Percentiles rank a stretch among this genome's conserved stretches.
These are phyloP conservation scores for Claviceps cyperi DNA, from an alignment of 2,329 filamentous ascomycete species.

Conservation along the genomic window DNA sequence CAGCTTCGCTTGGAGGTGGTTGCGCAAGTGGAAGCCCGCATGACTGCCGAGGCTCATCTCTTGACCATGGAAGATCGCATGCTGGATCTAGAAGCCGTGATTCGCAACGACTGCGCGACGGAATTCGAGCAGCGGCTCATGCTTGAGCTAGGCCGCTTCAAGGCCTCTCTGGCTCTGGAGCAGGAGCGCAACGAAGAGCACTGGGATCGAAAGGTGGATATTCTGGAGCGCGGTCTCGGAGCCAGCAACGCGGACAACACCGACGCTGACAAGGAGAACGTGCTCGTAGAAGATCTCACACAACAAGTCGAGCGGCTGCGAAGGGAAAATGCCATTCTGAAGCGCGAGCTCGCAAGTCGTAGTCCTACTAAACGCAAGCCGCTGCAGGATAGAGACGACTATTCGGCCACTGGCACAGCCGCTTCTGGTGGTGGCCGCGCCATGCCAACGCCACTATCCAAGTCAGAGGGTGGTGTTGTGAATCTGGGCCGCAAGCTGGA, in stretches of 20 bases:
- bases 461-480: constrained; percentile 13
- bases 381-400: constrained; percentile 38
- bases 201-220: constrained; percentile 71
- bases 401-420: constrained; percentile 1
- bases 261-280: constrained; percentile 48
- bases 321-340: constrained; percentile 48
- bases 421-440: neutral
- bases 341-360: constrained; percentile 47
- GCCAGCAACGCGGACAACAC: constrained; percentile 27
- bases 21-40: constrained; percentile 54
- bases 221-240: constrained; percentile 37
- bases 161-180: constrained; percentile 62
- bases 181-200: constrained; percentile 70
- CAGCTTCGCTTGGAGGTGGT: constrained; percentile 54
- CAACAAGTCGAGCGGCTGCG: constrained; percentile 57
- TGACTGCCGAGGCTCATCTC: constrained; percentile 60
- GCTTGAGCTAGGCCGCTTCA: constrained; percentile 68
- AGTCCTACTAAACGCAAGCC: constrained; percentile 49
- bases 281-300: constrained; percentile 48
- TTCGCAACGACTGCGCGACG: constrained; percentile 75
- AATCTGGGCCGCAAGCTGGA: constrained; percentile 35
- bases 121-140: constrained; percentile 74
- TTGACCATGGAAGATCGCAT: constrained; percentile 52
- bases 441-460: neutral
- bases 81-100: constrained; percentile 59